Conservation (phyloP, 1,139 yeast genomes). For the Taphrina betulina region DNA sequence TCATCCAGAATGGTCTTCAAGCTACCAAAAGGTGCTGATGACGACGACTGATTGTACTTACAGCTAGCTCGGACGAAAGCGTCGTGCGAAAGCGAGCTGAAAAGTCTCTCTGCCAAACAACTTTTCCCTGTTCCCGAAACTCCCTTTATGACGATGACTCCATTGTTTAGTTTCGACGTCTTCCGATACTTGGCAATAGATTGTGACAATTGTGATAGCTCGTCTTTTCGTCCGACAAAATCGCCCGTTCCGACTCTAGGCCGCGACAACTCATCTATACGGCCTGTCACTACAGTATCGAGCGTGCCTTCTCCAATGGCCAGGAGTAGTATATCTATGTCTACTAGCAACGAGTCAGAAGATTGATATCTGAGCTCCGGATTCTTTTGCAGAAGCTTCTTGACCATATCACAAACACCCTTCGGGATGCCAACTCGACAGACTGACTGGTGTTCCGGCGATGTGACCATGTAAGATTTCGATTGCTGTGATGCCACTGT, state of each 20-base stretch:
- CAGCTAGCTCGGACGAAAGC: background rate
- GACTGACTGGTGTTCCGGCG: slow-evolving; percentile 50
- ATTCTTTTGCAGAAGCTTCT: slow-evolving; percentile 51
- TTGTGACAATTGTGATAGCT: background rate
- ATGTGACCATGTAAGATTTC: slow-evolving; percentile 51
- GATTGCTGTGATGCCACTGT: slow-evolving; percentile 49
- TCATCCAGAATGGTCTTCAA: background rate
- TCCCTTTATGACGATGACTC: background rate
- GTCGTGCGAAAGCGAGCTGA: background rate
- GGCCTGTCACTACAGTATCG: background rate
- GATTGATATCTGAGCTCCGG: slow-evolving; percentile 50
- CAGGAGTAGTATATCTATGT: slow-evolving; percentile 43
- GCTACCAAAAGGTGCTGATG: background rate
- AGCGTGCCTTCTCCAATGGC: background rate
- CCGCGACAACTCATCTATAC: slow-evolving; percentile 5
- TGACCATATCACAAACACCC: slow-evolving; percentile 48
- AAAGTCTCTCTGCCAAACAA: background rate
- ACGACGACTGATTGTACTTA: slow-evolving; percentile 4
- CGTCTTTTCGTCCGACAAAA: background rate
- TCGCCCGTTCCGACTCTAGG: background rate
- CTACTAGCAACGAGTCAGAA: slow-evolving; percentile 48
- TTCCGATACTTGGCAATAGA: background rate
- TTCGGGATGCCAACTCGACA: slow-evolving; percentile 45
- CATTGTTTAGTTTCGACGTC: background rate
- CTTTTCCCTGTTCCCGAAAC: slow-evolving; percentile 2